Conservation (phyloP, 2,329 filamentous ascomycete species). For the Aureobasidium sp. region DNA sequence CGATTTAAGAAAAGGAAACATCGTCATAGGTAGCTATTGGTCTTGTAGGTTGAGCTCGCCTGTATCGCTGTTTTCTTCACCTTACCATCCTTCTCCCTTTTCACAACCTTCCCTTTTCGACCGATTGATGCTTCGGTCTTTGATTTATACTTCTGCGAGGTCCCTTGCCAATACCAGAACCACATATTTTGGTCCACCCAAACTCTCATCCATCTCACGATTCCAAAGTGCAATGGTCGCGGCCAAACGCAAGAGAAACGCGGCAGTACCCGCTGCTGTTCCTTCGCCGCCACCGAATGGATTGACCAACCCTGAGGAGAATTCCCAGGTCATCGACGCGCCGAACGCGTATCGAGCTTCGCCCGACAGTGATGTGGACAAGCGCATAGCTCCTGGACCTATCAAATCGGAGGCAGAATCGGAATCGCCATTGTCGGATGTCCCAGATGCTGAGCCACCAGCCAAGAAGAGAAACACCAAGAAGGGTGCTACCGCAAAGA, state of each 20-base stretch:
- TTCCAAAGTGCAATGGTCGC: neutral
- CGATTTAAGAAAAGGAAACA: neutral
- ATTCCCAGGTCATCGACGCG: conserved; percentile 37
- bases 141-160: conserved; percentile 1
- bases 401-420: conserved; percentile 23
- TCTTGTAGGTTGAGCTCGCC: conserved; percentile 2
- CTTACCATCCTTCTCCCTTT: neutral
- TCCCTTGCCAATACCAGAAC: conserved; percentile 3
- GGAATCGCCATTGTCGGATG: conserved; percentile 32
- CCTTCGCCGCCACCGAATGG: conserved; percentile 4
- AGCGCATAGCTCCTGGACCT: conserved; percentile 24
- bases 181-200: neutral
- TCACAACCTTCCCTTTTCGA: neutral
- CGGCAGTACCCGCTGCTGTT: neutral
- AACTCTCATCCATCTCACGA: neutral
- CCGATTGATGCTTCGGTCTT: conserved; percentile 12
- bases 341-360: conserved; percentile 37
- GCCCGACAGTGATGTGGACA: conserved; percentile 34
- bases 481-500: conserved; percentile 17
- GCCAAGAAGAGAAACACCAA: conserved; percentile 23
- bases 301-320: conserved; percentile 29
- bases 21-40: conserved; percentile 5
- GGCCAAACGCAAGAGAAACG: conserved; percentile 7
- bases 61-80: neutral
- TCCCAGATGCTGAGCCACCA: conserved; percentile 27